These are phyloP conservation scores for Jaapia argillacea DNA, from an alignment of 768 basidiomycete genomes.

Conservation along the genomic window DNA sequence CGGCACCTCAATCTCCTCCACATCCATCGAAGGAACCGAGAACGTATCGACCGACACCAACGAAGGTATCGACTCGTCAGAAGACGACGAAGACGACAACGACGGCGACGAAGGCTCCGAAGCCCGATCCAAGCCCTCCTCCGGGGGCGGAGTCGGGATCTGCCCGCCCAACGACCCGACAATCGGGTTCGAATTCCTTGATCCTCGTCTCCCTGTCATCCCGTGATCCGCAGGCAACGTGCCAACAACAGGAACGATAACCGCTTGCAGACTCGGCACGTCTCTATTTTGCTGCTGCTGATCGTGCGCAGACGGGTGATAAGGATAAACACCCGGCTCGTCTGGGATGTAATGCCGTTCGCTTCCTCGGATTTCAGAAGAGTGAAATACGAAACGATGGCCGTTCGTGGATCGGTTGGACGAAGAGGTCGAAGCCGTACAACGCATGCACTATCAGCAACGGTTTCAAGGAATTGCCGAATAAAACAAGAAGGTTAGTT, in stretches of 20 bases:
- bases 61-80: constrained; percentile 6
- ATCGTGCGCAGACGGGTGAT: constrained; percentile 15
- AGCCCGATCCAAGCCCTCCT: not conserved
- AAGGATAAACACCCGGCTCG: constrained; percentile 50
- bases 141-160: too few species aligned
- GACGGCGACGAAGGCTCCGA: not conserved
- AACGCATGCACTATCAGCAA: constrained; percentile 46
- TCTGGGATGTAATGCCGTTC: constrained; percentile 55
- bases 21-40: too few species aligned
- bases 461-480: constrained; percentile 5
- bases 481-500: not conserved
- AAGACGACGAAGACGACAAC: not conserved
- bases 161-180: too few species aligned
- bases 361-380: constrained; percentile 48
- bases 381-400: constrained; percentile 83
- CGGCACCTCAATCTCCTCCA: constrained; percentile 31
- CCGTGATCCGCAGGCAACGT: too few species aligned
- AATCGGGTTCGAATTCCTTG: too few species aligned
- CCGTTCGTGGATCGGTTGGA: constrained; percentile 72
- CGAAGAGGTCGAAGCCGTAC: constrained; percentile 58
- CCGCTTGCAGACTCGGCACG: too few species aligned
- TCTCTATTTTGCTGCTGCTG: too few species aligned
- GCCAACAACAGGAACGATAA: too few species aligned
- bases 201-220: too few species aligned
- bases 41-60: constrained; percentile 14